Conservation (phyloP, 129 eudicot species). For the Chrysanthemum seticuspe region DNA sequence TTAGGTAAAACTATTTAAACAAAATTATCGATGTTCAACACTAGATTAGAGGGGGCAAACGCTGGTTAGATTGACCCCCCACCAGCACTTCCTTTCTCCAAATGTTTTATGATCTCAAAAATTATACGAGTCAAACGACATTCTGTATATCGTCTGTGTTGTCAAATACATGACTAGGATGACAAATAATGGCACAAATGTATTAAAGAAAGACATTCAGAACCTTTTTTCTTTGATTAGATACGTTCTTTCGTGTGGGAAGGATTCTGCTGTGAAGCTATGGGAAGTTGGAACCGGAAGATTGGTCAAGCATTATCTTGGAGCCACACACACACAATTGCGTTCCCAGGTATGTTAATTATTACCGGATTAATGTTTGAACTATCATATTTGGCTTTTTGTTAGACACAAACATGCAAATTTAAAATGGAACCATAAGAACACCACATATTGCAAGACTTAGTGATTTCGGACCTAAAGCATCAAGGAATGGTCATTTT, state of each 20-base stretch:
- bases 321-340: constrained; percentile 69
- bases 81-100: too few relatives aligned
- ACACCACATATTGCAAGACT: neutral
- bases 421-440: neutral
- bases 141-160: too few relatives aligned
- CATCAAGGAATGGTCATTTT: neutral
- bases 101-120: too few relatives aligned
- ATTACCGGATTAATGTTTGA: neutral
- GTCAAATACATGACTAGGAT: too few relatives aligned
- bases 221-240: constrained; percentile 25
- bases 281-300: constrained; percentile 92
- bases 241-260: constrained; percentile 74
- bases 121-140: too few relatives aligned
- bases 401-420: neutral
- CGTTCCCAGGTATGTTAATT: constrained; percentile 67
- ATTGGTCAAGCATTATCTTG: constrained; percentile 80
- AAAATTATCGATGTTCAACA: too few relatives aligned
- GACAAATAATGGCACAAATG: too few relatives aligned
- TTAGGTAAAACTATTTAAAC: too few relatives aligned
- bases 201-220: neutral
- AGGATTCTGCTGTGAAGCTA: constrained; percentile 81
- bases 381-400: neutral
- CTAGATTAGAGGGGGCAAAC: too few relatives aligned
- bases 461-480: neutral
- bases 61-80: too few relatives aligned